Evolutionary conservation across 768 basidiomycete species (phyloP).

Genomic region (Mycena maculata): DNA sequence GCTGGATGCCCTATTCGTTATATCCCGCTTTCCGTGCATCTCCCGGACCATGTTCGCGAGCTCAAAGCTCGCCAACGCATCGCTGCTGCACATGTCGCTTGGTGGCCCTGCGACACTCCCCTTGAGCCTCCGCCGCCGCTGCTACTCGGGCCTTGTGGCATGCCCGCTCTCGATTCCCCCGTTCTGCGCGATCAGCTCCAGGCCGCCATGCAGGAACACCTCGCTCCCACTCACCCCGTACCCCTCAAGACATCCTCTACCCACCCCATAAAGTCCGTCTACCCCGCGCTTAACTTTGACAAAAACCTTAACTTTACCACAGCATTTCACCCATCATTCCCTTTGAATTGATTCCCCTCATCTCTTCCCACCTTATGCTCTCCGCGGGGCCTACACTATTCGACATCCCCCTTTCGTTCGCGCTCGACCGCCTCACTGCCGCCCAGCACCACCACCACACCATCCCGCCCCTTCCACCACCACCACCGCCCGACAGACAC

Average conservation of each 20-base stretch:
- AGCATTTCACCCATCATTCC: conserved; percentile 78
- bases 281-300: conserved; percentile 4
- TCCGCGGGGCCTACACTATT: conserved; percentile 56
- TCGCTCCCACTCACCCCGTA: conserved; percentile 18
- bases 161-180: conserved; percentile 28
- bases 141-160: conserved; percentile 45
- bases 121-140: conserved; percentile 31
- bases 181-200: conserved; percentile 56
- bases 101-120: conserved; percentile 58
- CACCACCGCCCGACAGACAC: conserved; percentile 34
- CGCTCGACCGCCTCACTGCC: conserved; percentile 54
- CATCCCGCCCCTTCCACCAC: conserved; percentile 35
- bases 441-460: conserved; percentile 25
- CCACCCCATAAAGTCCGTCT: conserved; percentile 85
- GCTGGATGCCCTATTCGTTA: conserved; percentile 71
- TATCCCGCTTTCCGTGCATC: conserved; percentile 69
- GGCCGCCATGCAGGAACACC: conserved; percentile 63
- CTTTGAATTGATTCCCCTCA: conserved; percentile 62
- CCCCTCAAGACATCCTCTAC: conserved; percentile 77
- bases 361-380: conserved; percentile 59
- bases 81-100: conserved; percentile 51
- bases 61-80: conserved; percentile 63
- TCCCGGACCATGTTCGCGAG: conserved; percentile 67
- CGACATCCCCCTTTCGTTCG: conserved; percentile 56
- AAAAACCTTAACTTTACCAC: neutral